A percentile compares a stretch with the other conserved stretches of the same genome.
Conservation (phyloP, 2,329 filamentous ascomycete species). For the Trichoderma atrobrunneum region DNA sequence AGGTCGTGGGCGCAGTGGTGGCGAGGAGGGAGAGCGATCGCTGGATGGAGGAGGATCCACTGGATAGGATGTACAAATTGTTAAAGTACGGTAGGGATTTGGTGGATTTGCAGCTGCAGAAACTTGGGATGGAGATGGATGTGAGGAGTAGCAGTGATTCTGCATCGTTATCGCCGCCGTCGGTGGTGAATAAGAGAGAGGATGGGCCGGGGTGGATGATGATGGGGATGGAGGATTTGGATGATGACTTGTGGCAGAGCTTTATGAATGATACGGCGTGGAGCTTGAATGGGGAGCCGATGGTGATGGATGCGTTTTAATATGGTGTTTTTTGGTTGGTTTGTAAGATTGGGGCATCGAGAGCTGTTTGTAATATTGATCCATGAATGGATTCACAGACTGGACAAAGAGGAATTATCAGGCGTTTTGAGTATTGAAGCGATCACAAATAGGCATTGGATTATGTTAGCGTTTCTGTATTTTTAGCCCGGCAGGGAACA, state of each 20-base stretch:
- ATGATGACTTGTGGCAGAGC: constrained; percentile 29
- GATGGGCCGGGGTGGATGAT: constrained; percentile 24
- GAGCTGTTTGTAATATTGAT: neutral
- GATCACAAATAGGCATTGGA: neutral
- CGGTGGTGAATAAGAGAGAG: constrained; percentile 15
- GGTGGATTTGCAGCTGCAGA: constrained; percentile 28
- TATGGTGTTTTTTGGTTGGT: neutral
- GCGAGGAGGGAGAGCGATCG: constrained; percentile 30
- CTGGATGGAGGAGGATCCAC: constrained; percentile 31
- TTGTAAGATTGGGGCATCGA: neutral
- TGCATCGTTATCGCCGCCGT: neutral
- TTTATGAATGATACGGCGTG: constrained; percentile 28
- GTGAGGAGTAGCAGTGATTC: neutral
- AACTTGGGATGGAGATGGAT: constrained; percentile 24
- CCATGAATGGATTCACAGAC: neutral
- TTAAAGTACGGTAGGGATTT: constrained; percentile 32
- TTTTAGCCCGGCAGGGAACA: neutral
- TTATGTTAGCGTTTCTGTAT: neutral
- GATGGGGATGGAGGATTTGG: constrained; percentile 27
- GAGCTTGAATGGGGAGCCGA: constrained; percentile 30
- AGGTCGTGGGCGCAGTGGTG: constrained; percentile 31
- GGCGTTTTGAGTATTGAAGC: neutral
- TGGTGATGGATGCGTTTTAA: constrained; percentile 23
- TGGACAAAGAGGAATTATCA: neutral
- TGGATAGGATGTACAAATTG: constrained; percentile 33